phyloP scores from a whole-genome alignment of 306 rosid species.

The Acacia confusa region DNA sequence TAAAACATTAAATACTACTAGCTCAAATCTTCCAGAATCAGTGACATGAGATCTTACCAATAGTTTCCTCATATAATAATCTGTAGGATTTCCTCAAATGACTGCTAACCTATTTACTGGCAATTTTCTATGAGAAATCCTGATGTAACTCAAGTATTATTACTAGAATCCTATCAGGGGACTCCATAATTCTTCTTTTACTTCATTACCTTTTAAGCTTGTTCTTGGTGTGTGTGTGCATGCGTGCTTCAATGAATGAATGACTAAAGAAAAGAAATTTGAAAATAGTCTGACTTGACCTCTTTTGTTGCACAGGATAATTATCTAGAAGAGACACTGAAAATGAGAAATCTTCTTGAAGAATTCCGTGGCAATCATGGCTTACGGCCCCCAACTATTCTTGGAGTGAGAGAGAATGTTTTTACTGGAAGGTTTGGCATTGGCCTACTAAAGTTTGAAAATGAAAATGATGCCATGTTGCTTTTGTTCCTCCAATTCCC shows the following conservation, averaged over 20 bases:
- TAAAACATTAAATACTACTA: neutral
- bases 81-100: neutral
- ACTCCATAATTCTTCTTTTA: neutral
- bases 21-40: neutral
- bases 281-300: slow-evolving; percentile 2
- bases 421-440: slow-evolving; percentile 92
- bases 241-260: neutral
- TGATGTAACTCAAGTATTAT: neutral
- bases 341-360: slow-evolving; percentile 96
- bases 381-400: slow-evolving; percentile 79
- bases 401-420: slow-evolving; percentile 96
- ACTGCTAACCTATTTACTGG: neutral
- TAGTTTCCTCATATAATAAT: neutral
- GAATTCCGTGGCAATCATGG: slow-evolving; percentile 81
- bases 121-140: neutral
- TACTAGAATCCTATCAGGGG: neutral
- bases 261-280: neutral
- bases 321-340: slow-evolving; percentile 96
- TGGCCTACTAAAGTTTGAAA: neutral
- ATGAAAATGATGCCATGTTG: slow-evolving; percentile 15
- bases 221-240: neutral
- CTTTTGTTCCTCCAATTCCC: slow-evolving; percentile 18
- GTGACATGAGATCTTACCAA: neutral
- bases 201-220: neutral
- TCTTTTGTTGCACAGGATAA: slow-evolving; percentile 63